Percentiles rank a stretch among this genome's conserved stretches.
phyloP scores from a whole-genome alignment of 1,139 yeast species.

The Taiozyma sp. region DNA sequence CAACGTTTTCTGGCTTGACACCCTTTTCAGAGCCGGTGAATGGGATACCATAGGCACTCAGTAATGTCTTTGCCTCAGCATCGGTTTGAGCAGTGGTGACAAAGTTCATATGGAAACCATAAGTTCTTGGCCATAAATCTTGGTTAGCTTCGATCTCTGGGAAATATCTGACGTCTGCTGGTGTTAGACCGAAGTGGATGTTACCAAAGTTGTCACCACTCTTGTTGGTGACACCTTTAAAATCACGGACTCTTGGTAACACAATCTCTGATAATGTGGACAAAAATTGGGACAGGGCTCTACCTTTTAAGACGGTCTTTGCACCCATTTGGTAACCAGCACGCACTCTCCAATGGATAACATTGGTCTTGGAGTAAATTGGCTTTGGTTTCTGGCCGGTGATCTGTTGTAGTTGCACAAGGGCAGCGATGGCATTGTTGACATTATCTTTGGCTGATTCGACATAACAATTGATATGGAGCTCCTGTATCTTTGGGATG shows the following conservation, averaged over 20 bases:
- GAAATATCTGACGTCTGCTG: constrained; percentile 75
- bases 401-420: constrained; percentile 83
- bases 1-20: constrained; percentile 16
- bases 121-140: constrained; percentile 84
- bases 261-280: constrained; percentile 88
- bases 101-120: constrained; percentile 81
- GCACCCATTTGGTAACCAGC: constrained; percentile 93
- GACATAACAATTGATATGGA: constrained; percentile 73
- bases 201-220: constrained; percentile 88
- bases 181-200: constrained; percentile 76
- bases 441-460: constrained; percentile 70
- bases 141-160: constrained; percentile 93
- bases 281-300: constrained; percentile 82
- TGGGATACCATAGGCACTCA: constrained; percentile 83
- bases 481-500: constrained; percentile 64
- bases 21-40: constrained; percentile 52
- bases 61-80: constrained; percentile 81
- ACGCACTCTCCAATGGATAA: constrained; percentile 84
- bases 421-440: constrained; percentile 73
- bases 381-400: constrained; percentile 84
- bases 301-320: constrained; percentile 71
- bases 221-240: constrained; percentile 67
- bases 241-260: constrained; percentile 88
- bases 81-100: constrained; percentile 91
- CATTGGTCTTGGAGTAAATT: constrained; percentile 72